Base-by-base conservation (phyloP, 306 rosid species). In the Prunus padus region DNA sequence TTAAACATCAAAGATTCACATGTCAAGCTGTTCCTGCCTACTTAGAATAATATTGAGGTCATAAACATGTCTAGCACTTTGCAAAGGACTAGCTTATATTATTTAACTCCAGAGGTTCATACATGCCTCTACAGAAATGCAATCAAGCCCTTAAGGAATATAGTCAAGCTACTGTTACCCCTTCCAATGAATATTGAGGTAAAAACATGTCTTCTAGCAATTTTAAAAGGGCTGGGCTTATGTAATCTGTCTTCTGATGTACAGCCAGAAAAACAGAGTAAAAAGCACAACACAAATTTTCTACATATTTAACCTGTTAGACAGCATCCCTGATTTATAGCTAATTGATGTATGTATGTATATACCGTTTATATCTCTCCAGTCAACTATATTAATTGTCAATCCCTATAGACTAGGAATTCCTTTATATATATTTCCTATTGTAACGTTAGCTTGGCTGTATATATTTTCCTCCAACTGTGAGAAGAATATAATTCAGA, bases 231-330 rank as follows among this genome's bases (percentile, higher is more conserved):
- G 66, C 4, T 7, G 46, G 6, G 8, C 19, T 69, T 50, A 52
- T 71, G 50, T 31, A 0, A 70, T 55, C 15, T 20, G 60, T 40
- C 22, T 22, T 18, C 3, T 22, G 51, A 55, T 10, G n/a, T 57
- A 60, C 14, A 42, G 55, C 37, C 55, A 8, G 37, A 55, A 25
- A 69, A 0, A 44, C 6, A 11, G 25, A 44, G 40, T 40, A 37
- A 37, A 26, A 56, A 2, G 54, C 37, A 72, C 26, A 6, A 9
- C 30, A 54, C 25, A 28, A 55, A 59, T 15, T 22, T 22, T 59
- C 51, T 63, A 79, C 51, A 66, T 52, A 76, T 74, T 63, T 76
- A 72, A 71, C n/a, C n/a, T n/a, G n/a, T n/a, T n/a, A n/a, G n/a
- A n/a, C n/a, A n/a, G n/a, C n/a, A n/a, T n/a, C n/a, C n/a, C n/a